Base-by-base conservation (phyloP, 2,329 filamentous ascomycete genomes). In the Diatrype stigma region DNA sequence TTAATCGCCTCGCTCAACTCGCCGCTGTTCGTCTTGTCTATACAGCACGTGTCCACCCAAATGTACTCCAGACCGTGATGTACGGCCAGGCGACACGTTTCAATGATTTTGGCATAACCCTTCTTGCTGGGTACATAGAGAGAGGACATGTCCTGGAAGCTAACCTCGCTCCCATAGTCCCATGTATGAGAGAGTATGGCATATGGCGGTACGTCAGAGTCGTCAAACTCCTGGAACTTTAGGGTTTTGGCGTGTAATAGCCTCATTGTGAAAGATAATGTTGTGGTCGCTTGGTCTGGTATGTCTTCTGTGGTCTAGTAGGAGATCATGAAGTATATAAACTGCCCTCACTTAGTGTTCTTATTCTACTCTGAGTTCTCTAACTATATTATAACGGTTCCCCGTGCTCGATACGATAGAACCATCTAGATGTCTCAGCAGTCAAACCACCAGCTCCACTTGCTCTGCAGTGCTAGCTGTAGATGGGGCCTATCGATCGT, bases 181-280 rank as follows among this genome's bases (percentile, higher is more conserved):
- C 45, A 47, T 10, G 45, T 47, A 37, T 47, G 45, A 11, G 32
- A 47, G 30, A 47, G 19, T 21, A 47, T 47, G 30, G 30, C 45
- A 21, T 47, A 47, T n/a, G 32, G 32, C 6, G 45, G 45, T 12
- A n/a, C 4, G 12, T 19, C 14, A 26, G 23, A 16, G 5, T 40
- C 37, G 19, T 14, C 16, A 11, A 40, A 40, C n/a, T 22, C 32
- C 17, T 26, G 14, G 14, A 47, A 22, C 17, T 26, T 16, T 37
- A 11, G 17, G n/a, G 37, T 40, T 7, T 40, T 40, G 6, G 19
- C n/a, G 17, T 40, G n/a, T n/a, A 40, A 17, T 40, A 40, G n/a
- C n/a, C 37, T n/a, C 37, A 40, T 40, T 30, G 6, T 30, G 26
- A 30, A 5, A 30, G 5, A 10, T 30, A 10, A 5, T 30, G 5